A percentile compares a stretch with the other conserved stretches of the same genome.
Evolutionary conservation across 2,329 filamentous ascomycete genomes (phyloP).

Genomic region (Periconia macrospinosa): DNA sequence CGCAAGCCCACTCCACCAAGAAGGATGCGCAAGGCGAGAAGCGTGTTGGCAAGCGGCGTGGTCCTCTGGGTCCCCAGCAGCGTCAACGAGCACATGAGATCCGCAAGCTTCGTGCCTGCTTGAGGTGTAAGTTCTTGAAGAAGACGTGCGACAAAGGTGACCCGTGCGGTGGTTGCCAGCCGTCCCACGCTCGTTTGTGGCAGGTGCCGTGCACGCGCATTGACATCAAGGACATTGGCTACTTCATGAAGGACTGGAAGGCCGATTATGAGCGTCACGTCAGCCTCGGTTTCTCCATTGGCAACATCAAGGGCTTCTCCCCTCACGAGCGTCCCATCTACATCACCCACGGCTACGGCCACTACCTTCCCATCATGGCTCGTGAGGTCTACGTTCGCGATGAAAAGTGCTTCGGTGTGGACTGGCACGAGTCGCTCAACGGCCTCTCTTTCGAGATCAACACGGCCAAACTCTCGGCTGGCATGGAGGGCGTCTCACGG

Average conservation of each 20-base stretch:
- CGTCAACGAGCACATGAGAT: conserved; percentile 97
- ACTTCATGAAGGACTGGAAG: conserved; percentile 99
- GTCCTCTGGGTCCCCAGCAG: conserved; percentile 88
- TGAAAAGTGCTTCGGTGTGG: conserved; percentile 87
- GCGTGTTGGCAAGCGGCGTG: conserved; percentile 87
- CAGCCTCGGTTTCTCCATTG: conserved; percentile 82
- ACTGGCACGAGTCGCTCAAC: conserved; percentile 85
- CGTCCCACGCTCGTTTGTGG: conserved; percentile 93
- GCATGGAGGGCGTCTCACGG: conserved; percentile 81
- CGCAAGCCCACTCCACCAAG: conserved; percentile 67
- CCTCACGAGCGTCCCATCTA: conserved; percentile 69
- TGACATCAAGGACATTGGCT: conserved; percentile 97
- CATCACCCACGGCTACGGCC: conserved; percentile 95
- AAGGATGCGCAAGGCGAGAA: conserved; percentile 80
- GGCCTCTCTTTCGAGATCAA: conserved; percentile 81
- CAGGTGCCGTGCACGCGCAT: conserved; percentile 97
- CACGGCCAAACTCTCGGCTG: conserved; percentile 86
- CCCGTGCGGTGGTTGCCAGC: conserved; percentile 92
- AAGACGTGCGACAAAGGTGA: conserved; percentile 99
- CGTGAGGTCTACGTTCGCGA: conserved; percentile 92
- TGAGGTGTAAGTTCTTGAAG: conserved; percentile 98
- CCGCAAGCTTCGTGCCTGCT: conserved; percentile 87
- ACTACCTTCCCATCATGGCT: conserved; percentile 88
- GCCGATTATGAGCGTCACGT: conserved; percentile 93
- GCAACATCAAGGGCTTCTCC: conserved; percentile 87